phyloP scores from a whole-genome alignment of 2,329 filamentous ascomycete species.

The Colletotrichum filicis region DNA sequence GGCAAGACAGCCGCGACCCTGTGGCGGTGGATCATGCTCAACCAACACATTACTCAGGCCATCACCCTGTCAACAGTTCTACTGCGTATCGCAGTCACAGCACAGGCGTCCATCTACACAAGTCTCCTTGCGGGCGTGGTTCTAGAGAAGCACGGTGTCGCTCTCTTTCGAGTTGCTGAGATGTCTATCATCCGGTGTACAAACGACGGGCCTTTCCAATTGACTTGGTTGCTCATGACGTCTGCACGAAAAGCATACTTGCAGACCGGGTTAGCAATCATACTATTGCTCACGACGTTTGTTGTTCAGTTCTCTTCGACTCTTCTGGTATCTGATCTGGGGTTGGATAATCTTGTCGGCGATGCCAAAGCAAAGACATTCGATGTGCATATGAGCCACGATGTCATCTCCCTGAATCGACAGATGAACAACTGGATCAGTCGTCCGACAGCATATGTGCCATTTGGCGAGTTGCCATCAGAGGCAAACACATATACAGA shows the following conservation, averaged over 20 bases:
- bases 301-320: slow-evolving; percentile 10
- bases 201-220: slow-evolving; percentile 38
- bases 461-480: neutral
- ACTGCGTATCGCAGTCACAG: slow-evolving; percentile 35
- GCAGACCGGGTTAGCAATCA: neutral
- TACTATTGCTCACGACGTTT: neutral
- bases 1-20: slow-evolving; percentile 24
- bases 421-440: slow-evolving; percentile 10
- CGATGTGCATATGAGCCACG: neutral
- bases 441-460: neutral
- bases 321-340: neutral
- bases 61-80: slow-evolving; percentile 37
- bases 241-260: neutral
- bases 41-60: slow-evolving; percentile 35
- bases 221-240: slow-evolving; percentile 36
- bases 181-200: slow-evolving; percentile 38
- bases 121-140: slow-evolving; percentile 38
- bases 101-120: slow-evolving; percentile 38
- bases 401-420: slow-evolving; percentile 12
- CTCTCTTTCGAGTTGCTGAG: slow-evolving; percentile 38
- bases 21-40: slow-evolving; percentile 38
- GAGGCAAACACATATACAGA: neutral
- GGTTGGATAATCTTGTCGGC: neutral
- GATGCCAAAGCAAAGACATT: neutral
- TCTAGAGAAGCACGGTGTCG: slow-evolving; percentile 38